Conservation (phyloP, 805 yeast genomes). For the Lachancea sp. region DNA sequence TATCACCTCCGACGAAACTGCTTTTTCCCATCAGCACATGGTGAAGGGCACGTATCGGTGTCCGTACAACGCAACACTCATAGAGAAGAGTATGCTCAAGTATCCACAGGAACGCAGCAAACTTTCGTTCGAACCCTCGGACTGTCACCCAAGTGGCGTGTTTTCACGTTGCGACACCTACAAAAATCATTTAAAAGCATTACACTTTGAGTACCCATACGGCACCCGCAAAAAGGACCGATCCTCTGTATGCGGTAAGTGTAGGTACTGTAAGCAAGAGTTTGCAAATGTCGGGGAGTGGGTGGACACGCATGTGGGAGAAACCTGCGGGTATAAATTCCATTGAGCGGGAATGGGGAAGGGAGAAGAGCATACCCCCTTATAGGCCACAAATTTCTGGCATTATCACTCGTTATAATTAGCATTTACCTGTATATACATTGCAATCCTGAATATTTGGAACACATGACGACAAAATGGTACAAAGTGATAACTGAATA, state of each 20-base stretch:
- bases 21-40: slow-evolving; percentile 13
- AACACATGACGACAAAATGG: too few species aligned
- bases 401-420: too few species aligned
- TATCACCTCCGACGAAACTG: background rate
- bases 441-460: too few species aligned
- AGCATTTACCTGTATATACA: too few species aligned
- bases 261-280: slow-evolving; percentile 65
- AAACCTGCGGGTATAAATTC: slow-evolving; percentile 29
- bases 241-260: slow-evolving; percentile 57
- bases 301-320: slow-evolving; percentile 65
- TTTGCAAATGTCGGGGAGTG: slow-evolving; percentile 73
- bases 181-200: slow-evolving; percentile 83
- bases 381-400: too few species aligned
- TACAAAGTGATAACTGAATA: too few species aligned
- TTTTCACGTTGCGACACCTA: slow-evolving; percentile 88
- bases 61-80: slow-evolving; percentile 47
- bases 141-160: slow-evolving; percentile 77
- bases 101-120: slow-evolving; percentile 24
- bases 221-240: slow-evolving; percentile 81
- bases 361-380: too few species aligned
- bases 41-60: slow-evolving; percentile 55
- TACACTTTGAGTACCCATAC: slow-evolving; percentile 82
- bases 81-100: slow-evolving; percentile 28
- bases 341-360: too few species aligned
- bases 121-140: slow-evolving; percentile 25